Conservation (phyloP, 805 yeast species). For the Starmerella vaccinii region DNA sequence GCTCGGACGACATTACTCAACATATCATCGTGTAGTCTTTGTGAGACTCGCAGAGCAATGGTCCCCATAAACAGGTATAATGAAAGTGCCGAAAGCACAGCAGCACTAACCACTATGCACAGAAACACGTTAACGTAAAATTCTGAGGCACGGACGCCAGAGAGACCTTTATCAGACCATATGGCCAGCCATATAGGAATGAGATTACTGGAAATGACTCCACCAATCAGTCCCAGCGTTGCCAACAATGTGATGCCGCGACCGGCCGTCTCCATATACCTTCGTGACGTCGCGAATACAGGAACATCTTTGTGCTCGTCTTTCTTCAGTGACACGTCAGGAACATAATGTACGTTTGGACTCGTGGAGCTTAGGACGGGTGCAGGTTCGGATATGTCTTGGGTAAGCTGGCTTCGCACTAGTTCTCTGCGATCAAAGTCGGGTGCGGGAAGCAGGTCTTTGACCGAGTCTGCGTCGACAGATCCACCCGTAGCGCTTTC, state of each 20-base stretch:
- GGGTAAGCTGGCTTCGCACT: not conserved
- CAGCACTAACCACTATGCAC: slow-evolving; percentile 9
- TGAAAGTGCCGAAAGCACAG: slow-evolving; percentile 49
- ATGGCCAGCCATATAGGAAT: slow-evolving; percentile 21
- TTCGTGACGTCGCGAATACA: slow-evolving; percentile 8
- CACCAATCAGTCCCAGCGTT: not conserved
- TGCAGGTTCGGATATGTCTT: not conserved
- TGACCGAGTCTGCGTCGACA: not conserved
- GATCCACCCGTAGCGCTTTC: slow-evolving; percentile 1
- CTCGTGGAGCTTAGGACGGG: not conserved
- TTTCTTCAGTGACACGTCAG: slow-evolving; percentile 24
- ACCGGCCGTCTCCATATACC: slow-evolving; percentile 17
- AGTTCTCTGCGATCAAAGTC: not conserved
- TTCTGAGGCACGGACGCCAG: slow-evolving; percentile 17
- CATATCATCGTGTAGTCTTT: slow-evolving; percentile 55
- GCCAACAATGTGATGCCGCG: slow-evolving; percentile 6
- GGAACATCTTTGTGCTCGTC: slow-evolving; percentile 36
- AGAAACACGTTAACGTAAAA: slow-evolving; percentile 19
- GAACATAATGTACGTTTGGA: not conserved
- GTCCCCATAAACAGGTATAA: slow-evolving; percentile 34
- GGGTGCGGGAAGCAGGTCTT: not conserved
- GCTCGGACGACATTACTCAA: slow-evolving; percentile 57
- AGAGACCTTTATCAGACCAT: slow-evolving; percentile 21
- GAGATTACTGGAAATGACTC: slow-evolving; percentile 12
- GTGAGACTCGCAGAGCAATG: slow-evolving; percentile 34